These are phyloP conservation scores for Trichoderma pleuroti DNA, from an alignment of 2,329 filamentous ascomycete species.

Conservation along the genomic window DNA sequence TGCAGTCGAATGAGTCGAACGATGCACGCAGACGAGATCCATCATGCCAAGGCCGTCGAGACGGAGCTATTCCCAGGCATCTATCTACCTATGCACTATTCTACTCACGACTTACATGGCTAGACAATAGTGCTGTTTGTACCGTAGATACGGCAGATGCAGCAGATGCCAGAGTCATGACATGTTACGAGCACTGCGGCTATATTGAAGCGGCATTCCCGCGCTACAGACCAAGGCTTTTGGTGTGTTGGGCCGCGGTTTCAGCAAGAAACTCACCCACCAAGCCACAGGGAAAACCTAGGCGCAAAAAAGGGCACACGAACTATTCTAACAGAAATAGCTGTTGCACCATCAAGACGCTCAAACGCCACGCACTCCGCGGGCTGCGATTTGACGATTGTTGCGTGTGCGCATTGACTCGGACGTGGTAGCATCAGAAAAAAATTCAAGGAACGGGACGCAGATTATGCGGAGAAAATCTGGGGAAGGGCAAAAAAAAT, in stretches of 20 bases:
- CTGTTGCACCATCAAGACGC: background rate
- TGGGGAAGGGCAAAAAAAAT: conserved; percentile 2
- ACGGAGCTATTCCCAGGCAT: background rate
- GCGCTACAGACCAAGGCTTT: background rate
- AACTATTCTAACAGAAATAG: background rate
- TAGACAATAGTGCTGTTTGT: background rate
- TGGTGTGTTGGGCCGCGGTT: background rate
- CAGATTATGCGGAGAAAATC: conserved; percentile 16
- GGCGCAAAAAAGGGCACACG: background rate
- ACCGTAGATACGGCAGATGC: background rate
- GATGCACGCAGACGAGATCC: background rate
- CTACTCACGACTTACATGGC: background rate
- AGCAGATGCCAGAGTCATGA: background rate
- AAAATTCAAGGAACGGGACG: background rate
- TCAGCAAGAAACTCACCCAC: background rate
- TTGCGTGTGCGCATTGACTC: background rate
- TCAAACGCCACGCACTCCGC: background rate
- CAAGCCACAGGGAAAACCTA: background rate
- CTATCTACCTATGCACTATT: background rate
- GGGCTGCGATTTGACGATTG: background rate
- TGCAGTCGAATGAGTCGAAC: background rate
- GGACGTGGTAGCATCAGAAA: background rate
- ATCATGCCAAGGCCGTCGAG: background rate
- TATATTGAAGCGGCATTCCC: background rate
- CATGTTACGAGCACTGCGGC: background rate